These are phyloP conservation scores for Aspergillus sp. DNA, from an alignment of 2,329 filamentous ascomycete species.

Conservation along the genomic window DNA sequence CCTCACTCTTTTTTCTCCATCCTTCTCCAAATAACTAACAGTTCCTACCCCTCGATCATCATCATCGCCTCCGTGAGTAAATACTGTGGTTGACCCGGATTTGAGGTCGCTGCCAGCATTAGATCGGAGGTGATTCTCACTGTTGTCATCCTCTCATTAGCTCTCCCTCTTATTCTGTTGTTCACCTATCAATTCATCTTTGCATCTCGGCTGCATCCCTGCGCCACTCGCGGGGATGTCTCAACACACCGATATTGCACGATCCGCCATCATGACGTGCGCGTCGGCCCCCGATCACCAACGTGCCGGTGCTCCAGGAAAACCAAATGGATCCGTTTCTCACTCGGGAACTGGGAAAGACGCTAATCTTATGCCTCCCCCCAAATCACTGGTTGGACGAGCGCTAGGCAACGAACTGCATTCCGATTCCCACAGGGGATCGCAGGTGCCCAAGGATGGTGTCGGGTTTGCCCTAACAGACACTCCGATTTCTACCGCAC, in stretches of 20 bases:
- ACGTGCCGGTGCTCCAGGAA: constrained; percentile 22
- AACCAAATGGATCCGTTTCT: constrained; percentile 24
- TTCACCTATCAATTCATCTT: constrained; percentile 12
- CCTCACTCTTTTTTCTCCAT: constrained; percentile 18
- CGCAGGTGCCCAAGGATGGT: constrained; percentile 45
- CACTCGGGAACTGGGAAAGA: constrained; percentile 32
- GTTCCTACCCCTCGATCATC: not conserved
- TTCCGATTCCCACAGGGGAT: constrained; percentile 41
- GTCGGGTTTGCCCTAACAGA: constrained; percentile 61
- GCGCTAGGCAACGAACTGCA: constrained; percentile 46
- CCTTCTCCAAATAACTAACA: not conserved
- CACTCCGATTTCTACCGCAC: constrained; percentile 64
- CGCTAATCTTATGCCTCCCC: constrained; percentile 37
- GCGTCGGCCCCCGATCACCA: constrained; percentile 26
- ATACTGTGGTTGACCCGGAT: not conserved
- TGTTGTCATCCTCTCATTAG: not conserved
- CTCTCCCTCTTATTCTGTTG: constrained; percentile 11
- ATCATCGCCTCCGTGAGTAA: not conserved
- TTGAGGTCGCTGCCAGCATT: not conserved
- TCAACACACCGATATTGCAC: constrained; percentile 54
- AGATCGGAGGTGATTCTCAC: not conserved
- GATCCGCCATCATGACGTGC: constrained; percentile 53
- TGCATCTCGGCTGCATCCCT: constrained; percentile 22
- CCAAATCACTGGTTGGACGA: constrained; percentile 45
- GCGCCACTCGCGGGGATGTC: constrained; percentile 36